These are phyloP conservation scores for Kwoniella mangroviensis DNA, from an alignment of 768 basidiomycete genomes.

Conservation along the genomic window DNA sequence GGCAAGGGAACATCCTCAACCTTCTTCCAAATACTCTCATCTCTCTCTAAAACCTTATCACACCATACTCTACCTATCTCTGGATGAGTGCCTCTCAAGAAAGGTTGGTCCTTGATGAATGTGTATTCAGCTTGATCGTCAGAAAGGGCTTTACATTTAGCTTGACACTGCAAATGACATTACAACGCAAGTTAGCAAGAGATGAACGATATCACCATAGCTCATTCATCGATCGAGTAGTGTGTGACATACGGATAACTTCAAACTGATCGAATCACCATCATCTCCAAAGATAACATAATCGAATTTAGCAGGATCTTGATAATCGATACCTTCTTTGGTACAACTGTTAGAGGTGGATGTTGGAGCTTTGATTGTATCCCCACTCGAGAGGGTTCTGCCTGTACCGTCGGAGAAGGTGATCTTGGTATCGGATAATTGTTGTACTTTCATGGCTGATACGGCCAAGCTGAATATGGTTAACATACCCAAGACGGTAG, in stretches of 20 bases:
- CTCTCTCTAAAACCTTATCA: neutral
- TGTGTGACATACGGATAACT: neutral
- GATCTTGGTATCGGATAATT: neutral
- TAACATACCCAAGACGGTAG: neutral
- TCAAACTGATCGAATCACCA: neutral
- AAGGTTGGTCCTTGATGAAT: neutral
- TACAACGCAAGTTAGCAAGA: neutral
- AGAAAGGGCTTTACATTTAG: neutral
- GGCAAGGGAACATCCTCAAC: neutral
- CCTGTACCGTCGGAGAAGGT: neutral
- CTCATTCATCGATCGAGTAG: neutral
- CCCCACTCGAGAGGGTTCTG: neutral
- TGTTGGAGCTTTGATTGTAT: neutral
- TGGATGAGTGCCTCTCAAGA: neutral
- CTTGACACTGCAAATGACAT: neutral
- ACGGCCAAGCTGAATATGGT: neutral
- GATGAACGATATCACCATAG: neutral
- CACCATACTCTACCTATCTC: constrained; percentile 6
- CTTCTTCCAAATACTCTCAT: constrained; percentile 6
- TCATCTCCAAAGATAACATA: neutral
- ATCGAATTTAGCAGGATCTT: neutral
- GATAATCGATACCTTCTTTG: neutral
- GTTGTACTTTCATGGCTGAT: neutral
- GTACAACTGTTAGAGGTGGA: neutral
- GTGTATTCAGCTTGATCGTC: neutral